phyloP scores from a whole-genome alignment of 2,329 filamentous ascomycete genomes.

The Diaporthe ampelina region DNA sequence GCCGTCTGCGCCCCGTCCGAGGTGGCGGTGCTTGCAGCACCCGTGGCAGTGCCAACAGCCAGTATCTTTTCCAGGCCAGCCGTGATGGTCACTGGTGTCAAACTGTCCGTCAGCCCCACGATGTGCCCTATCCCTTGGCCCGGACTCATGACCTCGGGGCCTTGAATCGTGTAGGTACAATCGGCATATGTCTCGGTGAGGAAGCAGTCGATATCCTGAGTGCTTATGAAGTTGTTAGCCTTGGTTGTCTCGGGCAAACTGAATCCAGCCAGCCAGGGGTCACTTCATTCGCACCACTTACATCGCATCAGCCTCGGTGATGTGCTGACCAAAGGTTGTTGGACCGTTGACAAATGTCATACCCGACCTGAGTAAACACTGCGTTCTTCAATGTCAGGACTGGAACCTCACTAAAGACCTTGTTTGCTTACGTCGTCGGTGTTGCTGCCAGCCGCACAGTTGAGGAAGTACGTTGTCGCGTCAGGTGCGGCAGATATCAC shows the following conservation, averaged over 20 bases:
- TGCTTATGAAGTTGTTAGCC: background rate
- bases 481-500: conserved; percentile 31
- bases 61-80: conserved; percentile 31
- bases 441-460: background rate
- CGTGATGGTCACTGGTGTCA: conserved; percentile 30
- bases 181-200: conserved; percentile 1
- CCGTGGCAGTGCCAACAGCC: background rate
- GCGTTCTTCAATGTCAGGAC: background rate
- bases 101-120: conserved; percentile 4
- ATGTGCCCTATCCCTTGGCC: background rate
- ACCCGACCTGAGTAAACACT: background rate
- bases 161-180: conserved; percentile 6
- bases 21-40: background rate
- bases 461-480: conserved; percentile 26
- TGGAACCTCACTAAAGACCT: background rate
- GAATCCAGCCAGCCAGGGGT: background rate
- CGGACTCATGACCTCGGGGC: background rate
- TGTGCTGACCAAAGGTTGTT: conserved; percentile 26
- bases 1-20: background rate
- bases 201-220: conserved; percentile 17
- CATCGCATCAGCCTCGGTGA: conserved; percentile 22
- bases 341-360: conserved; percentile 28
- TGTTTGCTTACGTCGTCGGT: background rate
- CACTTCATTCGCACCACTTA: background rate
- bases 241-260: too few species aligned